Percentiles rank a stretch among this genome's conserved stretches.
Conservation (phyloP, 768 basidiomycete species). For the Termitomyces sp. region DNA sequence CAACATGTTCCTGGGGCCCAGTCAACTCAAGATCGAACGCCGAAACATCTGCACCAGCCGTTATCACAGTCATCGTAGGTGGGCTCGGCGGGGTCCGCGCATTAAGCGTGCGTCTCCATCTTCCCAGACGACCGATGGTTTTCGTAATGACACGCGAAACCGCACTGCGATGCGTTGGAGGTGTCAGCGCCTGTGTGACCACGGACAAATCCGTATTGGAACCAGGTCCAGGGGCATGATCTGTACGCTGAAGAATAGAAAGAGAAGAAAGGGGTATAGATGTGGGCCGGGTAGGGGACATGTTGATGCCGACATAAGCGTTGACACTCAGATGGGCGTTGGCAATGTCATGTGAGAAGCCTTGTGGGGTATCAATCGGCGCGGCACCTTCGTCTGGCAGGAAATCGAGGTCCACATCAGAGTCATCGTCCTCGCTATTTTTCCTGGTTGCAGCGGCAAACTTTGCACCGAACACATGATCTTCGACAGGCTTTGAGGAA, state of each 20-base stretch:
- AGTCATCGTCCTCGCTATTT: conserved; percentile 46
- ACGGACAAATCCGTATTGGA: conserved; percentile 23
- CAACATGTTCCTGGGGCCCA: conserved; percentile 50
- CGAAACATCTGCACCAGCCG: conserved; percentile 45
- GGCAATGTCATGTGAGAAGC: conserved; percentile 36
- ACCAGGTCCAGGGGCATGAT: conserved; percentile 26
- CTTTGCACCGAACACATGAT: conserved; percentile 53
- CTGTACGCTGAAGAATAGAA: conserved; percentile 29
- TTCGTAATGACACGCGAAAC: conserved; percentile 74
- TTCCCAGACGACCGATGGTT: conserved; percentile 76
- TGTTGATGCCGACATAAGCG: conserved; percentile 29
- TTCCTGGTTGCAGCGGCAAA: conserved; percentile 58
- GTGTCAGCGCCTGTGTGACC: conserved; percentile 31
- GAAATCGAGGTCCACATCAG: conserved; percentile 78
- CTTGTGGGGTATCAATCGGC: conserved; percentile 21
- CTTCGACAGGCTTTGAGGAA: conserved; percentile 27
- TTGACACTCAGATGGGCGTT: conserved; percentile 40
- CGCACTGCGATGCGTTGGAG: conserved; percentile 54
- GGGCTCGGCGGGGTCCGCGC: conserved; percentile 20
- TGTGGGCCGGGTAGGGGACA: conserved; percentile 34
- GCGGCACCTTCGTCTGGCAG: conserved; percentile 40
- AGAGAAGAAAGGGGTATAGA: conserved; percentile 50
- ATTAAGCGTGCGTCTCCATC: conserved; percentile 77
- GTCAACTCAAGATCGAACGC: conserved; percentile 67
- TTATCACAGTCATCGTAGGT: conserved; percentile 21